These are phyloP conservation scores for Gamsiella multidivaricata DNA, from an alignment of 192 early-diverging fungal genomes.

Conservation along the genomic window DNA sequence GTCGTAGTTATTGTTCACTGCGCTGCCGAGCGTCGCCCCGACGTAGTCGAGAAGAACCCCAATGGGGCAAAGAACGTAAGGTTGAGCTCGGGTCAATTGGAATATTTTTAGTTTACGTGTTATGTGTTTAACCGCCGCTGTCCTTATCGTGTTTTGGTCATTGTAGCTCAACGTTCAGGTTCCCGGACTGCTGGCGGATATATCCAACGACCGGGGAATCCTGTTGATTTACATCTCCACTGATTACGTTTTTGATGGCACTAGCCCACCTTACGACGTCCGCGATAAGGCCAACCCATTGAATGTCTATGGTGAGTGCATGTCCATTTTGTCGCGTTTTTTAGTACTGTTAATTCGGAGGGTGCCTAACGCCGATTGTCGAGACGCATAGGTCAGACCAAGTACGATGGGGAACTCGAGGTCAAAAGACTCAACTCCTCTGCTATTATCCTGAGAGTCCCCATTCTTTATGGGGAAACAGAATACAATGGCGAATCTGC, in stretches of 20 bases:
- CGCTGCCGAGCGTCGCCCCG: conserved; percentile 88
- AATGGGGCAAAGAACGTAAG: conserved; percentile 65
- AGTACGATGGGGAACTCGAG: conserved; percentile 79
- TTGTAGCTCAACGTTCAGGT: conserved; percentile 74
- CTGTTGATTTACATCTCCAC: conserved; percentile 87
- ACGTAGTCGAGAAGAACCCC: conserved; percentile 77
- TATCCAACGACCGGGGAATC: conserved; percentile 60
- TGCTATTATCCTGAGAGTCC: conserved; percentile 80
- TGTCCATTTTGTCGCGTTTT: background rate
- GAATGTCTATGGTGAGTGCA: conserved; percentile 77
- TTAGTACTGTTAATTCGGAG: background rate
- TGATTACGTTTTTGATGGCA: conserved; percentile 96
- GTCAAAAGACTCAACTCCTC: conserved; percentile 63
- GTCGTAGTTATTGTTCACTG: conserved; percentile 77
- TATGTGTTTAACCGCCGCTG: too few species aligned
- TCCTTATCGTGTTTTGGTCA: background rate
- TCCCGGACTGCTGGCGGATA: conserved; percentile 65
- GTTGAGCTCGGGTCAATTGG: background rate
- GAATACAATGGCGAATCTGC: conserved; percentile 80
- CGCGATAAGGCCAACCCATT: conserved; percentile 78
- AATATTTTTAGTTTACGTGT: too few species aligned
- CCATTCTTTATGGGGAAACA: conserved; percentile 78
- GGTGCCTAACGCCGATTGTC: background rate
- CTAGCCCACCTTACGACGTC: conserved; percentile 79
- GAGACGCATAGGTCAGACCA: conserved; percentile 65